Base-by-base conservation (phyloP, 208 protist species). In the Zelonia costaricensis region DNA sequence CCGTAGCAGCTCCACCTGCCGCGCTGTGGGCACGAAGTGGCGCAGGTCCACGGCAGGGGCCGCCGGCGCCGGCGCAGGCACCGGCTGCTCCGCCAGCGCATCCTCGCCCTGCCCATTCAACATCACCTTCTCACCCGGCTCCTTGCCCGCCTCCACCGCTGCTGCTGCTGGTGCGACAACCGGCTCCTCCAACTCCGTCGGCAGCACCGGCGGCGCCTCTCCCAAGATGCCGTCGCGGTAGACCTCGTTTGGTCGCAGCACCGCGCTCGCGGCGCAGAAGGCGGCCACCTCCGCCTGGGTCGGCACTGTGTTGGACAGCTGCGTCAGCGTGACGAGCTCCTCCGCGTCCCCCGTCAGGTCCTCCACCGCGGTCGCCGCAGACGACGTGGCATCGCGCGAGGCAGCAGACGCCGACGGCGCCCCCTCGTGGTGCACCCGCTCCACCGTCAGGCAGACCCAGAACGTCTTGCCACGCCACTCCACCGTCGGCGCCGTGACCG, bases 391-490 rank as follows among this genome's bases (percentile, higher is more conserved):
- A 4, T 25, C 43, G 12, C 16, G 16, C 5, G 45, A 56, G 25
- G 45, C 13, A 13, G 22, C 33, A 4, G 30, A 51, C 22, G 49
- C 33, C n/a, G 40, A 15, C 31, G n/a, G n/a, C n/a, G n/a, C 20
- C 9, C 25, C 27, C 22, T n/a, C 12, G 13, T 33, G 48, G 39
- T 64, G 20, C 42, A 72, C 65, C 33, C 49, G 5, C 51, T 82
- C 78, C 20, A 92, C 76, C 12, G 68, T 58, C 9, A 92, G 51
- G 22, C 66, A 71, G 2, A 92, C 69, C 51, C 74, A 86, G 31
- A 92, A 76, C n/a, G 65, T 44, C 67, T 88, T 88, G 20, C 80
- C 65, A 18, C 74, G 74, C 82, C 85, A 92, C 48, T 62, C 54
- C 16, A 84, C 44, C 20, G 53, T 69, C 20, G 62, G 12, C 25